Evolutionary conservation across 1,284 basidiomycete species (phyloP).

Genomic region (Ceratobasidium theobromae): DNA sequence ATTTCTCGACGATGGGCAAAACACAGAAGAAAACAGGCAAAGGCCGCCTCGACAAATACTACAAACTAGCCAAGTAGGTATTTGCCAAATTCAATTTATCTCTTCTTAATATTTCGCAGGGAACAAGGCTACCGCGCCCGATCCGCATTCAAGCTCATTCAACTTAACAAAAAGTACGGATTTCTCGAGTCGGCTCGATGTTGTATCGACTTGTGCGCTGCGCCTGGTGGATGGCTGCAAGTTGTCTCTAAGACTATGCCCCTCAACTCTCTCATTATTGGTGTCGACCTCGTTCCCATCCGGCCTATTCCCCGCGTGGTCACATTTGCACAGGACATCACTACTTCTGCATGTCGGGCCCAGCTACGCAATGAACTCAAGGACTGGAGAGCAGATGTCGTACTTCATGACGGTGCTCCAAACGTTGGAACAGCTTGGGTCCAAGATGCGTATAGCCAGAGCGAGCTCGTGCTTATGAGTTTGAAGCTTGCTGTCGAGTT

Average conservation of each 20-base stretch:
- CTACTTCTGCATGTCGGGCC: conserved; percentile 87
- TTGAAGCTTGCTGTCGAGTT: conserved; percentile 97
- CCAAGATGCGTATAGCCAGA: conserved; percentile 97
- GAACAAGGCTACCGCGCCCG: conserved; percentile 99
- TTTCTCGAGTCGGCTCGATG: conserved; percentile 91
- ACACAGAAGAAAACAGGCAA: conserved; percentile 90
- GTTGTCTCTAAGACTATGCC: conserved; percentile 99
- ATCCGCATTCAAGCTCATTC: conserved; percentile 99
- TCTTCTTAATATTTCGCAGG: conserved; percentile 48
- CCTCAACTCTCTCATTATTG: conserved; percentile 90
- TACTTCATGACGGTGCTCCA: conserved; percentile 99
- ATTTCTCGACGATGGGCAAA: conserved; percentile 60
- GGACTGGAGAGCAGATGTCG: conserved; percentile 99
- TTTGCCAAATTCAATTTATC: not conserved
- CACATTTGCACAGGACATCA: conserved; percentile 95
- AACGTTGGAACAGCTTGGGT: conserved; percentile 99
- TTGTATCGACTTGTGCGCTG: conserved; percentile 97
- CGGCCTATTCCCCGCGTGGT: conserved; percentile 93
- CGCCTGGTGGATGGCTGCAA: conserved; percentile 98
- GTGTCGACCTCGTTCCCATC: conserved; percentile 96
- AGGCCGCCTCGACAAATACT: conserved; percentile 94
- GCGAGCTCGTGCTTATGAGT: conserved; percentile 94
- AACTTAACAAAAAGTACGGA: conserved; percentile 97
- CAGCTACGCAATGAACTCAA: conserved; percentile 88
- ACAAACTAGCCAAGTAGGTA: conserved; percentile 85